Conservation (phyloP, 768 basidiomycete species). For the Pleurotus djamor region DNA sequence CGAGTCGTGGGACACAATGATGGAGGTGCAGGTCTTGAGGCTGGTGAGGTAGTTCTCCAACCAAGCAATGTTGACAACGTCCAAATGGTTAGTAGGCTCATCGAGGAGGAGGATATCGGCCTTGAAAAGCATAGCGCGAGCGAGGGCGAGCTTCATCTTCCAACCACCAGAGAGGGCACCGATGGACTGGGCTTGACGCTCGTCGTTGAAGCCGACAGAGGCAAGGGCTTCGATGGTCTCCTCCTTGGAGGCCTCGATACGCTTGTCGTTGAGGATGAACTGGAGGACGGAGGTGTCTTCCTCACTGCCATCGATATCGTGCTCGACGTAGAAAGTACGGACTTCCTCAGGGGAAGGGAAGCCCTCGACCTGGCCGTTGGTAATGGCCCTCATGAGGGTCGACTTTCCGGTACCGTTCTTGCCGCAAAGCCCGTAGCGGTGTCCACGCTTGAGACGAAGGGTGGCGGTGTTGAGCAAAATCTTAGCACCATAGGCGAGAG, state of each 20-base stretch:
- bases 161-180: conserved; percentile 96
- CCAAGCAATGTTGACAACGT: conserved; percentile 98
- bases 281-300: conserved; percentile 87
- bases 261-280: conserved; percentile 86
- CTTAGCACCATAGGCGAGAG: conserved; percentile 98
- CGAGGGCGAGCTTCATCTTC: conserved; percentile 99
- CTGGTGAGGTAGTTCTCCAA: conserved; percentile 89
- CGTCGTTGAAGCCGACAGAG: conserved; percentile 89
- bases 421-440: conserved; percentile 98
- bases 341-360: conserved; percentile 98
- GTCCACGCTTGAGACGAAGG: conserved; percentile 97
- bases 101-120: conserved; percentile 96
- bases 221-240: conserved; percentile 82
- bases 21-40: conserved; percentile 91
- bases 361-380: conserved; percentile 94
- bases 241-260: conserved; percentile 64
- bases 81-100: conserved; percentile 96
- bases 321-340: conserved; percentile 99
- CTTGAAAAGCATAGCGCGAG: conserved; percentile 96
- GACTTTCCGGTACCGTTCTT: conserved; percentile 99
- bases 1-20: conserved; percentile 98
- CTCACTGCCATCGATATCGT: conserved; percentile 97
- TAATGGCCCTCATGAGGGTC: conserved; percentile 90
- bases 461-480: conserved; percentile 95
- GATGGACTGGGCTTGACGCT: conserved; percentile 82